phyloP scores from a whole-genome alignment of 768 basidiomycete genomes.

The Auriscalpium vulgare region DNA sequence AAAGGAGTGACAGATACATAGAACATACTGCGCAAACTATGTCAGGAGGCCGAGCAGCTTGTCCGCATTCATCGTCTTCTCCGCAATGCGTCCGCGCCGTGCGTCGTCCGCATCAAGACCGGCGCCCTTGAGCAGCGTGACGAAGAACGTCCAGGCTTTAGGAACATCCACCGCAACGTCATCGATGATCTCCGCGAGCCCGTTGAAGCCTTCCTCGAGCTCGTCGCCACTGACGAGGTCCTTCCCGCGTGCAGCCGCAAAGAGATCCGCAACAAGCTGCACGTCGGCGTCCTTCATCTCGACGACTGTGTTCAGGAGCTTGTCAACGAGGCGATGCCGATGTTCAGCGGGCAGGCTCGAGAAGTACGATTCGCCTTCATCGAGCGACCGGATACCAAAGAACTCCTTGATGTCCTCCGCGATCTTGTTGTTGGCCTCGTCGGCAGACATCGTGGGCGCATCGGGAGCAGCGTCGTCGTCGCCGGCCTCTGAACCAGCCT shows the following conservation, averaged over 20 bases:
- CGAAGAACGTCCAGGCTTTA: conserved; percentile 71
- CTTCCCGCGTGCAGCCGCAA: conserved; percentile 53
- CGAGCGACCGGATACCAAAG: conserved; percentile 74
- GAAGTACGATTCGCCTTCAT: conserved; percentile 87
- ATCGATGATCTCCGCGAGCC: conserved; percentile 70
- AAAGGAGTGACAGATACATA: neutral
- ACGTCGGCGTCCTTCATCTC: conserved; percentile 81
- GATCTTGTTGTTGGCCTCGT: conserved; percentile 67
- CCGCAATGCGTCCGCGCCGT: conserved; percentile 44
- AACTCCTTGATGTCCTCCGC: conserved; percentile 81
- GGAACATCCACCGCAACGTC: conserved; percentile 90
- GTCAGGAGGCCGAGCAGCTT: conserved; percentile 36
- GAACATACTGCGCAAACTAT: neutral
- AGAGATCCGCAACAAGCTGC: conserved; percentile 68
- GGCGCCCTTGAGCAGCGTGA: conserved; percentile 64
- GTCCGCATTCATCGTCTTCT: conserved; percentile 53
- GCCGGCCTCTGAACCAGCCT: conserved; percentile 42
- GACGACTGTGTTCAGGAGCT: conserved; percentile 64
- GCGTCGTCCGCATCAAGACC: conserved; percentile 52
- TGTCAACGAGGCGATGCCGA: conserved; percentile 62
- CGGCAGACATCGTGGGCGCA: conserved; percentile 46
- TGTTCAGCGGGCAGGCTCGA: conserved; percentile 57
- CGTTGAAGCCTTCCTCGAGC: conserved; percentile 70
- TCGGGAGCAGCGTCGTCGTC: conserved; percentile 34
- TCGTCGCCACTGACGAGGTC: conserved; percentile 46